Evolutionary conservation across 2,329 filamentous ascomycete genomes (phyloP).

Genomic region (Daldinia sp.): DNA sequence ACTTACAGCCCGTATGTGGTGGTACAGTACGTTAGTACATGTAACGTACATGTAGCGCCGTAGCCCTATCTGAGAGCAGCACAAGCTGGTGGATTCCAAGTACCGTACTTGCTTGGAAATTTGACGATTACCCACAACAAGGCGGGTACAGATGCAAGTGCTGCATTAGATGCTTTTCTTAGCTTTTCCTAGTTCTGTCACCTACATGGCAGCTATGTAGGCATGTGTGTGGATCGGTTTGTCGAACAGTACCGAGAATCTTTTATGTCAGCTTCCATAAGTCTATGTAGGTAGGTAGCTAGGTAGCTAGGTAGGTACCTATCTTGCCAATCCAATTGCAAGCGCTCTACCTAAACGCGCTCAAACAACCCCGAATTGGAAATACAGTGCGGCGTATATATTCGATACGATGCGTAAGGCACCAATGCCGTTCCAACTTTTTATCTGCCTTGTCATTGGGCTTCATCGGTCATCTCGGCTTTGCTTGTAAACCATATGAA

Average conservation of each 20-base stretch:
- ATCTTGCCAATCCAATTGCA: background rate
- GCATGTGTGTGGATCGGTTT: background rate
- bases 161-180: constrained; percentile 38
- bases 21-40: no score
- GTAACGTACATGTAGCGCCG: background rate
- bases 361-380: background rate
- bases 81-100: constrained; percentile 1
- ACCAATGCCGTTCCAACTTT: constrained; percentile 37
- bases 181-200: constrained; percentile 17
- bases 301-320: no score
- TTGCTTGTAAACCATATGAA: background rate
- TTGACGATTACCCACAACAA: constrained; percentile 25
- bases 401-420: constrained; percentile 35
- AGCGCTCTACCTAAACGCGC: no score
- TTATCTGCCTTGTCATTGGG: constrained; percentile 39
- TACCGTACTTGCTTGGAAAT: background rate
- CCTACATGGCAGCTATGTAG: background rate
- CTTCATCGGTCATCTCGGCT: constrained; percentile 43
- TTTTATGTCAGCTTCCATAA: background rate
- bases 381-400: background rate
- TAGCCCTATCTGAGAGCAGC: constrained; percentile 22
- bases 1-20: no score
- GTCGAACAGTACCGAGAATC: background rate
- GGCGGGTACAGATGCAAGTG: constrained; percentile 42
- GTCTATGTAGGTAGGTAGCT: no score